A percentile compares a stretch with the other conserved stretches of the same genome.
phyloP scores from a whole-genome alignment of 2,329 filamentous ascomycete genomes.

The Claviceps sp. region DNA sequence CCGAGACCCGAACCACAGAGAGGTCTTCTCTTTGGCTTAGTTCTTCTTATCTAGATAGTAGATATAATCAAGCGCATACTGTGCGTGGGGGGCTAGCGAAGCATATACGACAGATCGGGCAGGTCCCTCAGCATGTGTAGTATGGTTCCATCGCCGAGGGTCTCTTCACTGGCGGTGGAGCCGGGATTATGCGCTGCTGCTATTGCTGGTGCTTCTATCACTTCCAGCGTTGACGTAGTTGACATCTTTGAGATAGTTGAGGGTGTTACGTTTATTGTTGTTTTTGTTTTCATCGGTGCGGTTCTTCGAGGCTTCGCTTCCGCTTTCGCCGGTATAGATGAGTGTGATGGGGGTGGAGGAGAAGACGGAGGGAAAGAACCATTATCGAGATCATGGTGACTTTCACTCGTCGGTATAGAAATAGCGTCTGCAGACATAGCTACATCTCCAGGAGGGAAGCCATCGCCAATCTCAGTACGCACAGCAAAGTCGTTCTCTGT shows the following conservation, averaged over 20 bases:
- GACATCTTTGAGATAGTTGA: too few species aligned
- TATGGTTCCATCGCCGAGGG: constrained; percentile 19
- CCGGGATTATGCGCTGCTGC: neutral
- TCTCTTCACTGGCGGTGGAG: neutral
- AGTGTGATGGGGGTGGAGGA: neutral
- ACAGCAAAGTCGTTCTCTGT: too few species aligned
- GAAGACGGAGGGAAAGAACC: neutral
- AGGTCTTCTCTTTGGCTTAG: too few species aligned
- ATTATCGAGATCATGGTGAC: neutral
- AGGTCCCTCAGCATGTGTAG: constrained; percentile 23
- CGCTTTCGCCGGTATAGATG: neutral
- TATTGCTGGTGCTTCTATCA: neutral
- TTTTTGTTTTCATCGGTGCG: neutral
- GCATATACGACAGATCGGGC: constrained; percentile 33
- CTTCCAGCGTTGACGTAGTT: neutral
- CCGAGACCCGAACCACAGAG: too few species aligned
- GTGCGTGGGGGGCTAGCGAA: constrained; percentile 15
- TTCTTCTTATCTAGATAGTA: too few species aligned
- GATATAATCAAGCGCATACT: neutral
- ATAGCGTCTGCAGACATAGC: neutral
- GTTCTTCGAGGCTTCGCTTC: neutral
- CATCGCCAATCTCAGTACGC: too few species aligned
- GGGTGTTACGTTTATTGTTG: neutral
- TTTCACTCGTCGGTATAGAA: too few species aligned
- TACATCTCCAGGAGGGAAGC: too few species aligned